Evolutionary conservation across 306 rosid genomes (phyloP).

Genomic region (Gleditsia sinensis): DNA sequence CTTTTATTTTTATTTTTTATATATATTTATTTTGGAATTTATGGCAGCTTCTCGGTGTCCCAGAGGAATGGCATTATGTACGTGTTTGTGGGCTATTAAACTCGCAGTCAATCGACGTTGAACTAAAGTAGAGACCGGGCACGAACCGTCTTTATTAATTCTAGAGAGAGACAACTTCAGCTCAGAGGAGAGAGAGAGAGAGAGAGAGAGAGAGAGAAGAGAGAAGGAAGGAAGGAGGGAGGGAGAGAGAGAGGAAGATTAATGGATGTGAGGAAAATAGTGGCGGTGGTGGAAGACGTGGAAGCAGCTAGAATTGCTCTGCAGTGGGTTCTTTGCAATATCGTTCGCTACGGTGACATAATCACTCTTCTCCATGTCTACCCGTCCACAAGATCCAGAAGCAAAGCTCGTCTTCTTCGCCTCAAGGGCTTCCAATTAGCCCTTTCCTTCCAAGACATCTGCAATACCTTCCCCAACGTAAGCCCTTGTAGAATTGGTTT

Average conservation of each 20-base stretch:
- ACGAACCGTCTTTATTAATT: background rate
- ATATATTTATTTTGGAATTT: background rate
- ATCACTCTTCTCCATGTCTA: slow-evolving; percentile 83
- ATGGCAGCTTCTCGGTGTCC: slow-evolving; percentile 2
- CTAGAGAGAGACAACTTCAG: slow-evolving; percentile 22
- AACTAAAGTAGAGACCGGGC: slow-evolving; percentile 4
- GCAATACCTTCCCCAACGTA: slow-evolving; percentile 69
- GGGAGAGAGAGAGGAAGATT: background rate
- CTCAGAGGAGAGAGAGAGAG: background rate
- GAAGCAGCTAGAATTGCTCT: slow-evolving; percentile 87
- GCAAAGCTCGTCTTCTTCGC: slow-evolving; percentile 62
- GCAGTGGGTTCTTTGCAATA: slow-evolving; percentile 77
- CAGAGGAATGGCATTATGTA: background rate
- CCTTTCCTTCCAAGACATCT: slow-evolving; percentile 79
- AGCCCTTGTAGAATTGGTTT: background rate
- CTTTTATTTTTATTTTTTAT: background rate
- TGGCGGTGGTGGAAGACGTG: slow-evolving; percentile 82
- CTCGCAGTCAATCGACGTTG: slow-evolving; percentile 12
- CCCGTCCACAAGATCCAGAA: slow-evolving; percentile 57
- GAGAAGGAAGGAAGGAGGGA: background rate
- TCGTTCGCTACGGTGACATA: slow-evolving; percentile 72
- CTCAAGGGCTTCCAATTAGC: slow-evolving; percentile 76
- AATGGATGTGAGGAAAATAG: slow-evolving; percentile 84
- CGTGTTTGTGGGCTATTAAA: slow-evolving; percentile 13
- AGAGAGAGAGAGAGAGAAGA: slow-evolving; percentile 19